Percentiles rank a stretch among this genome's conserved stretches.
Conservation (phyloP, 257 asterid species). For the Fraxinus anomala region DNA sequence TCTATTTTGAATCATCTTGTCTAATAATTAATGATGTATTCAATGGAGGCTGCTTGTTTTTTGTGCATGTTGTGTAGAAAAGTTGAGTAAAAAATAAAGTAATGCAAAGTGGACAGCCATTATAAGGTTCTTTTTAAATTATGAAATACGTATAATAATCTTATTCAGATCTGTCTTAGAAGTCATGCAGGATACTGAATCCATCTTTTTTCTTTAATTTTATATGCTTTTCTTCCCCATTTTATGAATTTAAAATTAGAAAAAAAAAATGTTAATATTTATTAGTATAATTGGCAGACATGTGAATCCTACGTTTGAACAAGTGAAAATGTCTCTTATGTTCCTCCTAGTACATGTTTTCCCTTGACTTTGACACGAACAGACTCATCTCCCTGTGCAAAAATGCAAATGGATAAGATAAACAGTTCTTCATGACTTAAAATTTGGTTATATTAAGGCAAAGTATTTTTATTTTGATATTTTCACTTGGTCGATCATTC, state of each 20-base stretch:
- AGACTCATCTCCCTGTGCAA: neutral
- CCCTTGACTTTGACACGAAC: conserved; percentile 23
- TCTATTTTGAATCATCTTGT: neutral
- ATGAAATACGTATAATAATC: conserved; percentile 1
- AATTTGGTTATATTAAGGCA: too few species aligned
- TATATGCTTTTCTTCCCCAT: neutral
- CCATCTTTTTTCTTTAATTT: conserved; percentile 10
- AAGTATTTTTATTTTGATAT: too few species aligned
- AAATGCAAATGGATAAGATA: neutral
- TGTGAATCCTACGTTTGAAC: conserved; percentile 26
- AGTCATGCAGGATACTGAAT: conserved; percentile 24
- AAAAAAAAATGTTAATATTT: neutral
- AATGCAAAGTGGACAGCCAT: neutral
- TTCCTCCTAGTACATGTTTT: neutral
- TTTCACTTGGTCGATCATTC: too few species aligned
- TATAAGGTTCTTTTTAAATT: conserved; percentile 2
- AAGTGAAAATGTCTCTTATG: conserved; percentile 16
- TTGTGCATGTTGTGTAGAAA: conserved; percentile 38
- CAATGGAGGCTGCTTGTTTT: conserved; percentile 24
- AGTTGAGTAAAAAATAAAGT: neutral
- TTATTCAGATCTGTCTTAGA: conserved; percentile 36
- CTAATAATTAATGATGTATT: neutral
- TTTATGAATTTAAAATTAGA: neutral
- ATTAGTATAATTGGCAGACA: conserved; percentile 23
- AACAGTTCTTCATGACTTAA: neutral